Conservation (phyloP, 1,139 yeast genomes). For the Taphrina communis region DNA sequence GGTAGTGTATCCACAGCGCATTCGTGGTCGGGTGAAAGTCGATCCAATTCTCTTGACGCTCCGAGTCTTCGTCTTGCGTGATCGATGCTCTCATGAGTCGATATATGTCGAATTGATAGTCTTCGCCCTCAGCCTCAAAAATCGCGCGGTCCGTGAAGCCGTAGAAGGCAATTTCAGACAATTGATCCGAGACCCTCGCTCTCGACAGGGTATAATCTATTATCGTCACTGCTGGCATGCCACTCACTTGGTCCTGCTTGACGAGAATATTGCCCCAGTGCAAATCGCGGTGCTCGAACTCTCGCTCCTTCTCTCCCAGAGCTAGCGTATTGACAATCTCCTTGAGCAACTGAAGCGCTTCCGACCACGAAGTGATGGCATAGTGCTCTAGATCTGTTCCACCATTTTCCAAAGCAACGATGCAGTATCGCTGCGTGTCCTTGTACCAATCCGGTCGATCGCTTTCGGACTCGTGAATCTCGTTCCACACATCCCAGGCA, state of each 20-base stretch:
- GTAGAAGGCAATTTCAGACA: slow-evolving; percentile 48
- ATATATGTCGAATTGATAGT: slow-evolving; percentile 62
- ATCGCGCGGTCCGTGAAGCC: slow-evolving; percentile 59
- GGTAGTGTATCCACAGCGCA: slow-evolving; percentile 59
- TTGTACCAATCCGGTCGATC: slow-evolving; percentile 52
- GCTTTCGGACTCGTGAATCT: slow-evolving; percentile 50
- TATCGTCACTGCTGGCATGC: slow-evolving; percentile 55
- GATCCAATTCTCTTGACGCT: slow-evolving; percentile 54
- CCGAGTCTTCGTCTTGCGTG: slow-evolving; percentile 7
- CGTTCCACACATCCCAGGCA: slow-evolving; percentile 57
- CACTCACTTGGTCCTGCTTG: slow-evolving; percentile 40
- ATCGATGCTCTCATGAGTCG: slow-evolving; percentile 55
- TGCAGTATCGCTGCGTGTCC: slow-evolving; percentile 56
- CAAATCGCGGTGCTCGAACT: slow-evolving; percentile 72
- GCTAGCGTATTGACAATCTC: slow-evolving; percentile 59
- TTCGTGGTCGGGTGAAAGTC: slow-evolving; percentile 56
- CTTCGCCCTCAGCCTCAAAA: slow-evolving; percentile 56
- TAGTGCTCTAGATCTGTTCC: slow-evolving; percentile 59
- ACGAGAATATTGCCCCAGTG: slow-evolving; percentile 66
- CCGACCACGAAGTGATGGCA: slow-evolving; percentile 58
- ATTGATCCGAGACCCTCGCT: slow-evolving; percentile 49
- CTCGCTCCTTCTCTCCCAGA: slow-evolving; percentile 58
- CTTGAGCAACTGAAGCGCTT: slow-evolving; percentile 62
- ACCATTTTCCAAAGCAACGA: slow-evolving; percentile 58
- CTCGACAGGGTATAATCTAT: slow-evolving; percentile 66